Conservation (phyloP, 805 yeast genomes). For the Candida quercuum region DNA sequence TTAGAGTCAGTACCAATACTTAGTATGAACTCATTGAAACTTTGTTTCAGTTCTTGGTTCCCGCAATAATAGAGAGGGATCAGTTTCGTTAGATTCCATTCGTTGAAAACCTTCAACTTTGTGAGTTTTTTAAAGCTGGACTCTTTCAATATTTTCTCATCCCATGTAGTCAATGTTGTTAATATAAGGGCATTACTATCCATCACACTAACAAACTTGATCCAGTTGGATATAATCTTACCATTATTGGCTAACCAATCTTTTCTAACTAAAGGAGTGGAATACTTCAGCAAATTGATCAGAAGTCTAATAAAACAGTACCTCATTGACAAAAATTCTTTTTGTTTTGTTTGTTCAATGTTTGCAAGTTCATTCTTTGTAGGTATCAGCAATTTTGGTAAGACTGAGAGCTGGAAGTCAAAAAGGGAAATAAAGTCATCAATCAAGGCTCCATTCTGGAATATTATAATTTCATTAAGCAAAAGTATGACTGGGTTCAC, state of each 20-base stretch:
- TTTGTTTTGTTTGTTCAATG: constrained; percentile 27
- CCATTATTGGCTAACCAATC: constrained; percentile 54
- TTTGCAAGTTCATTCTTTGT: constrained; percentile 40
- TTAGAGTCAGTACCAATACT: constrained; percentile 44
- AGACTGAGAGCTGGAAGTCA: constrained; percentile 57
- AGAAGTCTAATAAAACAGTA: constrained; percentile 56
- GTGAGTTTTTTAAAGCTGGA: constrained; percentile 55
- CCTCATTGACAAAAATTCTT: constrained; percentile 45
- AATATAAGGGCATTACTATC: constrained; percentile 44
- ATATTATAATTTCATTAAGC: constrained; percentile 45
- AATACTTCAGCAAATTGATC: constrained; percentile 41
- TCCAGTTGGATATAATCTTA: constrained; percentile 59
- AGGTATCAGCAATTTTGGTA: constrained; percentile 60
- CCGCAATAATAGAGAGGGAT: constrained; percentile 44
- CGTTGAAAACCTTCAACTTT: constrained; percentile 74
- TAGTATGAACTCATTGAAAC: constrained; percentile 42
- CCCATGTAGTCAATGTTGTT: constrained; percentile 42
- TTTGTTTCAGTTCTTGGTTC: constrained; percentile 30
- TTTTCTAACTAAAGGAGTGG: constrained; percentile 54
- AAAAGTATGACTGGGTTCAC: constrained; percentile 61
- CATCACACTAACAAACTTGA: constrained; percentile 51
- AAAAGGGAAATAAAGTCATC: constrained; percentile 59
- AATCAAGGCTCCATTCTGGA: constrained; percentile 42
- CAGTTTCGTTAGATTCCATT: constrained; percentile 58
- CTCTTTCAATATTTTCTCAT: constrained; percentile 51